A percentile compares a stretch with the other conserved stretches of the same genome.
phyloP scores from a whole-genome alignment of 2,329 filamentous ascomycete species.

The Colletotrichum kahawae region DNA sequence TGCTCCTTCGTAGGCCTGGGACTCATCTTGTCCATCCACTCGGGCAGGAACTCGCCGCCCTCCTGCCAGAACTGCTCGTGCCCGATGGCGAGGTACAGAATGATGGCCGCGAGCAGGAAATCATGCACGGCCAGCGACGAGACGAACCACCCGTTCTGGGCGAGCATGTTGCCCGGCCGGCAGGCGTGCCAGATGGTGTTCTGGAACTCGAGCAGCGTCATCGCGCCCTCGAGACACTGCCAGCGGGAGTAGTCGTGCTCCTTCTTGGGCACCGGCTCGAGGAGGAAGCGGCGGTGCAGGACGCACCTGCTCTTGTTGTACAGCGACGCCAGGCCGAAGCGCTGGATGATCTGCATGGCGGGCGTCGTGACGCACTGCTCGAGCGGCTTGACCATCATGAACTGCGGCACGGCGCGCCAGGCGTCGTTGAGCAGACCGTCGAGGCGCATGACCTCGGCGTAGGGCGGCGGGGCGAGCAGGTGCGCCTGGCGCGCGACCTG shows the following conservation, averaged over 20 bases:
- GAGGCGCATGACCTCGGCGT: slow-evolving; percentile 53
- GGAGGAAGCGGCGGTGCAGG: slow-evolving; percentile 58
- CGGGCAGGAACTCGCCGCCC: slow-evolving; percentile 28
- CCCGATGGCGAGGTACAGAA: slow-evolving; percentile 59
- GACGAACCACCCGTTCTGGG: slow-evolving; percentile 60
- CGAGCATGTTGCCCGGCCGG: slow-evolving; percentile 58
- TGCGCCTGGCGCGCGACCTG: slow-evolving; percentile 57
- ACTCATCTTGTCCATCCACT: slow-evolving; percentile 38
- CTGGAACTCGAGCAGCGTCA: slow-evolving; percentile 54
- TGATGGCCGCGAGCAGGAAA: slow-evolving; percentile 65
- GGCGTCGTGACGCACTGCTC: slow-evolving; percentile 54
- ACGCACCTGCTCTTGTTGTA: slow-evolving; percentile 62
- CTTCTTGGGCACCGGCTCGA: slow-evolving; percentile 41
- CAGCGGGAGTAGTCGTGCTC: slow-evolving; percentile 59
- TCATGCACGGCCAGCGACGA: slow-evolving; percentile 64
- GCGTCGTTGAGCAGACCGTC: slow-evolving; percentile 50
- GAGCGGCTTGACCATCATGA: slow-evolving; percentile 54
- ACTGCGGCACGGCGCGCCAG: slow-evolving; percentile 50
- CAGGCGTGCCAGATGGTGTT: slow-evolving; percentile 50
- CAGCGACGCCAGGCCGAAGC: slow-evolving; percentile 56
- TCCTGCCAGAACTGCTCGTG: slow-evolving; percentile 45
- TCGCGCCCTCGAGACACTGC: slow-evolving; percentile 54
- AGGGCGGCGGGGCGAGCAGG: slow-evolving; percentile 49
- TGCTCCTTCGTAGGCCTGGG: slow-evolving; percentile 39
- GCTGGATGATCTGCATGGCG: slow-evolving; percentile 53